phyloP scores from a whole-genome alignment of 345 rosid species.

The Mangifera indica region DNA sequence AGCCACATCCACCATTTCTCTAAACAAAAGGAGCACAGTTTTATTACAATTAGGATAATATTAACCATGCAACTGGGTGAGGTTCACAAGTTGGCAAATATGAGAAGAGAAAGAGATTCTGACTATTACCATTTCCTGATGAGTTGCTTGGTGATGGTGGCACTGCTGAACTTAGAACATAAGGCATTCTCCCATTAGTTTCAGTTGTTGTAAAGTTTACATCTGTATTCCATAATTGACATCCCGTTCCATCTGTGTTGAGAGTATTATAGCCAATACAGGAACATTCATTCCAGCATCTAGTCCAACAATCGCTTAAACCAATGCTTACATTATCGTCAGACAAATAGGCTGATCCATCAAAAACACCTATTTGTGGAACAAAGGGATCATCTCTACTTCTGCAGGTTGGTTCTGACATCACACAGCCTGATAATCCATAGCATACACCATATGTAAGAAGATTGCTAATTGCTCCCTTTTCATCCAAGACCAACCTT shows the following conservation, averaged over 20 bases:
- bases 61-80: neutral
- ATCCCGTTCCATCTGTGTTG: neutral
- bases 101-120: neutral
- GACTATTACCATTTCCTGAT: neutral
- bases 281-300: neutral
- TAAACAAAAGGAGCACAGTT: neutral
- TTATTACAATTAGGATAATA: neutral
- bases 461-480: neutral
- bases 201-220: neutral
- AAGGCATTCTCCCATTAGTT: neutral
- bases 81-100: neutral
- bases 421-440: neutral
- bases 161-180: neutral
- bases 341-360: neutral
- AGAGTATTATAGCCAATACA: neutral
- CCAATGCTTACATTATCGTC: neutral
- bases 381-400: neutral
- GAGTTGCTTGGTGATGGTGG: neutral
- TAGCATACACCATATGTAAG: neutral
- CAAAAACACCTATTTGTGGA: neutral
- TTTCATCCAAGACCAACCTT: neutral
- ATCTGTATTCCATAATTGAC: neutral
- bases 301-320: neutral
- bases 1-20: neutral
- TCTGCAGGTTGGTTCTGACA: neutral